Base-by-base conservation (phyloP, 495 filamentous ascomycete species). In the Penicillium salamii region DNA sequence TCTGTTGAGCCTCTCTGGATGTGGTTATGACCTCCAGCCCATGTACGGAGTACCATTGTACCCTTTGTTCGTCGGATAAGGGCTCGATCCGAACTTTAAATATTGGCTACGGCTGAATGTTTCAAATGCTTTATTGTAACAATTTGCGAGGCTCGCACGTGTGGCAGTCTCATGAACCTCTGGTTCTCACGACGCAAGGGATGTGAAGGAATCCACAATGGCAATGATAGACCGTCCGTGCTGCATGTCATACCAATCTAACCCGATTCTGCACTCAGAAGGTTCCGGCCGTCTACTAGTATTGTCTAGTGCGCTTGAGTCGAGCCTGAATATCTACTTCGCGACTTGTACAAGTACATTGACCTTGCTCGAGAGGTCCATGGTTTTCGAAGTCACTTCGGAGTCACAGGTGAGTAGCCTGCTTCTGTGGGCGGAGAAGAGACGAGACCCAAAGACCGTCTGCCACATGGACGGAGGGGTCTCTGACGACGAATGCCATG, bases 241-340 rank as follows among this genome's bases (percentile, higher is more conserved):
- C 57, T 59, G 57, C 57, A 53, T 46, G 57, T 56, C 53, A 56
- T 59, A 49, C 40, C 53, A 44, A 55, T 42, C 52, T 55, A 39
- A 42, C 35, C 26, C 42, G 42, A 32, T 33, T 43, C 36, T 43
- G 34, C 21, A 13, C 28, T 17, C 24, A 35, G 39, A 39, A 49
- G 43, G 49, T 37, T 29, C 42, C 41, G 34, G 12, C 40, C 11
- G 21, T 41, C 24, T 39, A 33, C 21, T 19, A 35, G 14, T 36
- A 26, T 21, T 13, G 42, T 21, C 13, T 28, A 31, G 9, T 31
- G 3, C 18, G 1, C 14, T 37, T 14, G 15, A n/a, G 12, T 15
- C 7, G 3, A 11, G 8, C n/a, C n/a, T n/a, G 21, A 35, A 24
- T 26, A 14, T 14, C 14, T 48, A 40, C 35, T 20, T 40, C 1